phyloP scores from a whole-genome alignment of 441 rosid genomes.

The Sinapis alba region DNA sequence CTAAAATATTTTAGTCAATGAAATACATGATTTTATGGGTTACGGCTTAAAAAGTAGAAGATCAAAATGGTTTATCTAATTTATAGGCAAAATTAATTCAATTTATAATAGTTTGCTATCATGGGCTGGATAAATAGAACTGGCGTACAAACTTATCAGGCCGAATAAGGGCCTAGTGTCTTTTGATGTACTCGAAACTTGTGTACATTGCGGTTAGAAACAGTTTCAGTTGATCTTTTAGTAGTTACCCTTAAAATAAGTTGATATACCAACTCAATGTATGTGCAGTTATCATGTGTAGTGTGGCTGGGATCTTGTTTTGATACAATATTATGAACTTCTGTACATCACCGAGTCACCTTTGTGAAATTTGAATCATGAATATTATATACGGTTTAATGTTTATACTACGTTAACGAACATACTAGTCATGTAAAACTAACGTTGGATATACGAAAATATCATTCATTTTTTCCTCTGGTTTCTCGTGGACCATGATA shows the following conservation, averaged over 20 bases:
- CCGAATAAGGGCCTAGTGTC: neutral
- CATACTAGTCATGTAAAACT: neutral
- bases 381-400: neutral
- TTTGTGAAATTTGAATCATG: neutral
- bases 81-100: neutral
- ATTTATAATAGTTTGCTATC: neutral
- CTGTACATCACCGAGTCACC: neutral
- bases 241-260: neutral
- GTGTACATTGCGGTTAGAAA: neutral
- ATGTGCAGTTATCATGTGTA: neutral
- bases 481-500: neutral
- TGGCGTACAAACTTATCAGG: neutral
- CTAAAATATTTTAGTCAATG: too few species aligned
- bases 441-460: neutral
- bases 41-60: too few species aligned
- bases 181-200: neutral
- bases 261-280: neutral
- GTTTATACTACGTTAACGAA: neutral
- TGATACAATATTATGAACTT: neutral
- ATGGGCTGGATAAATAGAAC: constrained; percentile 15
- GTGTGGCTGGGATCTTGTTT: neutral
- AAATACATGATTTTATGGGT: too few species aligned
- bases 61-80: too few species aligned
- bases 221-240: neutral
- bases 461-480: neutral